These are phyloP conservation scores for Phytopythium oedochilum DNA, from an alignment of 352 stramenopile species.

Conservation along the genomic window DNA sequence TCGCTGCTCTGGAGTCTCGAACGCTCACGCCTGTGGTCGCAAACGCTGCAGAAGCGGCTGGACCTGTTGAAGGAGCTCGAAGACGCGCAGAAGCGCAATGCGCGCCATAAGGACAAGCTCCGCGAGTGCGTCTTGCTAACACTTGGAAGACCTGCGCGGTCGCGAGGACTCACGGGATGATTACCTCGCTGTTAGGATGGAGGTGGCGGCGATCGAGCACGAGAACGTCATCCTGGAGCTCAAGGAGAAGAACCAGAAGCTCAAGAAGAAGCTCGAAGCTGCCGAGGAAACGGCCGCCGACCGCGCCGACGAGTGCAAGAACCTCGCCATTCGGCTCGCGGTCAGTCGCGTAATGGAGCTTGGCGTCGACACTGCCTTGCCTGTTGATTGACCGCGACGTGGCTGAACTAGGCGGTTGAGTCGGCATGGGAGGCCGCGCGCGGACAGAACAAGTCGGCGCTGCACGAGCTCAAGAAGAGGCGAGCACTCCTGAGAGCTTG, in stretches of 20 bases:
- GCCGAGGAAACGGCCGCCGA: conserved; percentile 43
- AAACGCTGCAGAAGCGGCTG: conserved; percentile 37
- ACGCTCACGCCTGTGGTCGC: background rate
- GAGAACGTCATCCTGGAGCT: conserved; percentile 72
- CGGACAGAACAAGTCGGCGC: conserved; percentile 69
- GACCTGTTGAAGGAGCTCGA: conserved; percentile 66
- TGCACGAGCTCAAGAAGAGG: conserved; percentile 84
- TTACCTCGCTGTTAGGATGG: no score
- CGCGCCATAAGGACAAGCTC: conserved; percentile 65
- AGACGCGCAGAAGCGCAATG: conserved; percentile 63
- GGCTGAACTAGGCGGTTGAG: conserved; percentile 55
- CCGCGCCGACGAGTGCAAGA: conserved; percentile 71
- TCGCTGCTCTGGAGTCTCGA: background rate
- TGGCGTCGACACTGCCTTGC: background rate
- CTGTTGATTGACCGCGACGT: background rate
- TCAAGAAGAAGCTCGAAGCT: conserved; percentile 51
- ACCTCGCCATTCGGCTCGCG: conserved; percentile 50
- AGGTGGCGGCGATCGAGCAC: conserved; percentile 65
- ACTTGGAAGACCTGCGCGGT: no score
- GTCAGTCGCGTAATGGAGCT: conserved; percentile 14
- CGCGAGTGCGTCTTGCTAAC: conserved; percentile 52
- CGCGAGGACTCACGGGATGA: background rate
- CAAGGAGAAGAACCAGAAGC: conserved; percentile 70
- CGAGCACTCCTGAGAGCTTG: conserved; percentile 7
- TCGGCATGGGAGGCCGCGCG: conserved; percentile 74